Evolutionary conservation across 1,284 basidiomycete species (phyloP), one percentile per base, ranked within the genome.

Genomic region (Sparassis latifolia): DNA sequence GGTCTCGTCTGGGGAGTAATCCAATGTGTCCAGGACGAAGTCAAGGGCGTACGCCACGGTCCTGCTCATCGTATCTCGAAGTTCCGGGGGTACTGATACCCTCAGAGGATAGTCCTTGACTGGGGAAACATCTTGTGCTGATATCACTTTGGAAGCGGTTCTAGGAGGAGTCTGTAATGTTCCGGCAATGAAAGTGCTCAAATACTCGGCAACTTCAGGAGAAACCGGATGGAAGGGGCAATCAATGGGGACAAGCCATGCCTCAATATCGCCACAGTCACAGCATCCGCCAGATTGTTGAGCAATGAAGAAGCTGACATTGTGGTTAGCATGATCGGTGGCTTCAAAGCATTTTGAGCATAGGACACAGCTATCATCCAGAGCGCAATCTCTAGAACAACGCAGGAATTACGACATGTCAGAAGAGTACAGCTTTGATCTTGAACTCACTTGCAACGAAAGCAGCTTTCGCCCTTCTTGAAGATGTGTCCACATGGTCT

Each of bases 211-310:
- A 30, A 55, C 58, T 47, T 65, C 64, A 10, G 52, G 46, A 27
- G 62, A 53, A 20, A 69, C 69, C 5, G 76, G 76, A 62, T 94
- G 92, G 61, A 80, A 79, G 0, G 84, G 80, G 65, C 92, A 96
- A 4, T 75, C 69, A 27, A 89, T 77, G 32, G 78, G 70, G 4
- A 62, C 60, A 32, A 82, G 76, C 92, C 92, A 97, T 2, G 91
- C 91, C 62, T 94, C 89, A 30, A 78, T 73, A 62, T 96, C 93
- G 27, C 92, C 92, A 61, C 94, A 97, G 68, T 96, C 93, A 64
- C 94, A 97, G 57, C 89, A 93, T 2, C 92, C 89, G 6, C 91
- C 90, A 0, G 90, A 88, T 61, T 95, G 89, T 55, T 92, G 90
- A 7, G 90, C 86, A 54, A 92, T 87, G 66, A 91, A 92, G 71